Base-by-base conservation (phyloP, 1,139 yeast genomes). In the Chernovozyma aurita region DNA sequence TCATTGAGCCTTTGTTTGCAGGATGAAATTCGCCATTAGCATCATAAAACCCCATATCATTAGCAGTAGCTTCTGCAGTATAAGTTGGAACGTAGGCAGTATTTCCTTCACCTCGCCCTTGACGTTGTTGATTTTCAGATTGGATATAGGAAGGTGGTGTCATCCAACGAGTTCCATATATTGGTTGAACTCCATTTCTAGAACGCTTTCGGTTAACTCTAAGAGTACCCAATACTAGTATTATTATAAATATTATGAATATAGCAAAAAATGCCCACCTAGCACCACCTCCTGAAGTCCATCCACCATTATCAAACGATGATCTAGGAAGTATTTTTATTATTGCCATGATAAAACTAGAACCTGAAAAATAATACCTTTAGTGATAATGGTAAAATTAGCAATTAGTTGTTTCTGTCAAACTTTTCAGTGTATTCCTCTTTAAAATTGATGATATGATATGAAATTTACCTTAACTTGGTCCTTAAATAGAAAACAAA, bases 131-230 rank as follows among this genome's bases (percentile, higher is more conserved):
- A 38, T 66, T 68, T 49, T 85, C 87, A 3, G 92, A 76, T 50
- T 83, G 92, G 42, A 71, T 60, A 54, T 88, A 87, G n/a, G 84
- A 70, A 0, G 96, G 95, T 3, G 96, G 96, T 0, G 95, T 82
- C 71, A 88, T 75, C 94, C 96, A 88, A 8, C 86, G 77, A 1
- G 97, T 87, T 7, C 95, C 95, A 41, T 79, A 71, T 3, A 87
- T 67, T 0, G 97, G 96, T 22, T 70, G 70, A 28, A 68, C 65
- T 4, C 97, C 97, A 28, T 63, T 59, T 25, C 56, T 65, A 2
- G 75, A 65, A 52, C 96, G 70, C 40, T 71, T 68, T 35, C 70
- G 73, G 47, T 87, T 85, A 26, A 80, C 70, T 28, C 77, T 53
- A 14, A 87, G 57, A 2, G 80, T 73, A 25, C 78, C 69, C 1